Evolutionary conservation across 1,284 basidiomycete genomes (phyloP).

Genomic region (Sanghuangporus baumii): DNA sequence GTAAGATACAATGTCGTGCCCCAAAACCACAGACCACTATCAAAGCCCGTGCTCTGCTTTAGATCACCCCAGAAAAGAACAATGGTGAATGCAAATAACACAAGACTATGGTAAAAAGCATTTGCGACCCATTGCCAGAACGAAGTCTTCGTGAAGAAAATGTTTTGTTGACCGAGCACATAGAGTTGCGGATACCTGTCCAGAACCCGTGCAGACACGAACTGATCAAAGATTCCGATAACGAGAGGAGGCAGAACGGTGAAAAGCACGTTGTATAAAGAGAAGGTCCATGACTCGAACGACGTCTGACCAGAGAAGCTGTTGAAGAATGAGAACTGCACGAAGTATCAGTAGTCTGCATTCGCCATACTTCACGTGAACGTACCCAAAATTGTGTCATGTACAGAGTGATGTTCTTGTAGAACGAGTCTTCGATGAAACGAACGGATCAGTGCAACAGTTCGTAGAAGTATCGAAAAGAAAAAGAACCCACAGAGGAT

Average conservation of each 20-base stretch:
- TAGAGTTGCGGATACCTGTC: slow-evolving; percentile 98
- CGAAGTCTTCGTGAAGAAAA: slow-evolving; percentile 85
- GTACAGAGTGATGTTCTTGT: slow-evolving; percentile 96
- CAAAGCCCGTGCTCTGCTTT: slow-evolving; percentile 73
- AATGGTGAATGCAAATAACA: slow-evolving; percentile 85
- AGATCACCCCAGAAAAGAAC: slow-evolving; percentile 91
- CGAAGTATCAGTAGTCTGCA: slow-evolving; percentile 1
- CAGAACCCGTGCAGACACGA: slow-evolving; percentile 92
- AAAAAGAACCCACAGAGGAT: slow-evolving; percentile 74
- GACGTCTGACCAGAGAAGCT: slow-evolving; percentile 98
- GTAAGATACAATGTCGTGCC: slow-evolving; percentile 92
- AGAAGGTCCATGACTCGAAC: slow-evolving; percentile 98
- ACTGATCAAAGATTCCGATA: slow-evolving; percentile 97
- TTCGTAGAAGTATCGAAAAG: slow-evolving; percentile 11
- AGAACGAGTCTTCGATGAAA: slow-evolving; percentile 73
- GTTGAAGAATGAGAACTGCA: slow-evolving; percentile 94
- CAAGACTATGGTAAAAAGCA: slow-evolving; percentile 90
- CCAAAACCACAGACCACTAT: slow-evolving; percentile 97
- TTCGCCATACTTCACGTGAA: slow-evolving; percentile 12
- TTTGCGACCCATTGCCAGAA: slow-evolving; percentile 97
- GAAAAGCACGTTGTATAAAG: slow-evolving; percentile 90
- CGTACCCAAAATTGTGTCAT: slow-evolving; percentile 96
- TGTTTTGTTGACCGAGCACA: slow-evolving; percentile 85
- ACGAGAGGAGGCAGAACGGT: slow-evolving; percentile 95
- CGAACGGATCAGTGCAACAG: not conserved